Percentiles rank a stretch among this genome's conserved stretches.
These are phyloP conservation scores for Phoma sp. DNA, from an alignment of 2,329 filamentous ascomycete species.

Conservation along the genomic window DNA sequence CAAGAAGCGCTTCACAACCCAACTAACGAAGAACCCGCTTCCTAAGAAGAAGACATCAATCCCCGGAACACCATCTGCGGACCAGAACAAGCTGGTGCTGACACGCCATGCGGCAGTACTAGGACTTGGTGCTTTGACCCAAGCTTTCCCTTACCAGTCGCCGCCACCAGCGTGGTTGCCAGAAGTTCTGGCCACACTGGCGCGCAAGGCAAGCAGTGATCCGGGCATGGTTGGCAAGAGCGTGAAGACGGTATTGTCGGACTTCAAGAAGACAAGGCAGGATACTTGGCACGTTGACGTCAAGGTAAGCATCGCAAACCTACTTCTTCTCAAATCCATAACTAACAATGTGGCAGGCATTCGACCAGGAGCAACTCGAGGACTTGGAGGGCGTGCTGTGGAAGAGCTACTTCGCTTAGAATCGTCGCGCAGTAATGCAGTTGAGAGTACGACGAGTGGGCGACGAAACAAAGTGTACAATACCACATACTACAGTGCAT, in stretches of 20 bases:
- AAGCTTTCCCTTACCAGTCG: conserved; percentile 95
- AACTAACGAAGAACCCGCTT: conserved; percentile 84
- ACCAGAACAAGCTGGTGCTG: conserved; percentile 78
- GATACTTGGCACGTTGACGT: conserved; percentile 99
- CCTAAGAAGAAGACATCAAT: conserved; percentile 66
- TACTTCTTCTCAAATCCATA: background rate
- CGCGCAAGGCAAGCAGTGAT: conserved; percentile 84
- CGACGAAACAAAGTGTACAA: too few species aligned
- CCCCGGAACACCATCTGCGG: conserved; percentile 72
- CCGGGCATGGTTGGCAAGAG: conserved; percentile 93
- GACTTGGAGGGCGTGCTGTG: conserved; percentile 95
- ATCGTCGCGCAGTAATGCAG: too few species aligned
- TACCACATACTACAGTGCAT: too few species aligned
- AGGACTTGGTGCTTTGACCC: conserved; percentile 87
- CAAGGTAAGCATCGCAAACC: conserved; percentile 70
- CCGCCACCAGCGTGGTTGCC: conserved; percentile 95
- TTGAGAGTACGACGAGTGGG: too few species aligned
- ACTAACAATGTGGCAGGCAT: conserved; percentile 62
- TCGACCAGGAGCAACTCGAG: conserved; percentile 90
- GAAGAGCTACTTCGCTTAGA: conserved; percentile 97
- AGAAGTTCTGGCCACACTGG: conserved; percentile 85
- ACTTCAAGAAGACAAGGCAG: conserved; percentile 99
- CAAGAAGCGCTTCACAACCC: conserved; percentile 78
- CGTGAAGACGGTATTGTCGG: conserved; percentile 90
- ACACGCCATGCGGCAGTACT: conserved; percentile 89